Evolutionary conservation across 768 basidiomycete species (phyloP).

Genomic region (Tulasnella calospora): DNA sequence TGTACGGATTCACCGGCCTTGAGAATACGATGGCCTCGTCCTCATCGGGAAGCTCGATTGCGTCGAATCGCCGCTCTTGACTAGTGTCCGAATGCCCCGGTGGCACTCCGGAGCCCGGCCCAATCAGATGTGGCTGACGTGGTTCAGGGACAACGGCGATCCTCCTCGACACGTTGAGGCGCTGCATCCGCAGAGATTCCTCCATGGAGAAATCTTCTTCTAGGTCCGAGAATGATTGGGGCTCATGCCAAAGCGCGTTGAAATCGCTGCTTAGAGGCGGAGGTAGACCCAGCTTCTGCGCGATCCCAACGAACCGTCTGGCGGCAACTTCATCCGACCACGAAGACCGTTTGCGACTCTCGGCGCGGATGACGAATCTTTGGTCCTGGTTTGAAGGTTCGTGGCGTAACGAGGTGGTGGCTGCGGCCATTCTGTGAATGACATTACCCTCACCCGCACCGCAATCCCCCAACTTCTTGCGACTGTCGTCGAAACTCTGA

Average conservation of each 20-base stretch:
- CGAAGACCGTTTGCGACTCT: background rate
- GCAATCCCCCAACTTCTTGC: background rate
- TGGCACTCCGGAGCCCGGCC: background rate
- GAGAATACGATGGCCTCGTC: background rate
- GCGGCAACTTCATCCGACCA: background rate
- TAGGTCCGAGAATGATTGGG: background rate
- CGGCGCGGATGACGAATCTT: background rate
- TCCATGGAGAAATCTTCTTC: background rate
- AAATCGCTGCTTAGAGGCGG: slow-evolving; percentile 1
- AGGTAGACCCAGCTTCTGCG: slow-evolving; percentile 12
- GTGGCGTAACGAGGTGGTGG: background rate
- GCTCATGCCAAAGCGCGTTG: slow-evolving; percentile 8
- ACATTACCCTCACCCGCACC: background rate
- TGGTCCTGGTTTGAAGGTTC: background rate
- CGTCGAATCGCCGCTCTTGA: background rate
- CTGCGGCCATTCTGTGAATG: background rate
- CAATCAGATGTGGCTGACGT: background rate
- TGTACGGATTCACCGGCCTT: background rate
- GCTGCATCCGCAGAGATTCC: background rate
- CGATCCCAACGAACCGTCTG: slow-evolving; percentile 2
- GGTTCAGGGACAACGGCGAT: background rate
- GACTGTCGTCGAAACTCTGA: background rate
- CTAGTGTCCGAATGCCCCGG: background rate
- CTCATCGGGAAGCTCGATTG: background rate
- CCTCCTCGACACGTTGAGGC: background rate